These are phyloP conservation scores for Neurospora sp. DNA, from an alignment of 2,329 filamentous ascomycete species.

Conservation along the genomic window DNA sequence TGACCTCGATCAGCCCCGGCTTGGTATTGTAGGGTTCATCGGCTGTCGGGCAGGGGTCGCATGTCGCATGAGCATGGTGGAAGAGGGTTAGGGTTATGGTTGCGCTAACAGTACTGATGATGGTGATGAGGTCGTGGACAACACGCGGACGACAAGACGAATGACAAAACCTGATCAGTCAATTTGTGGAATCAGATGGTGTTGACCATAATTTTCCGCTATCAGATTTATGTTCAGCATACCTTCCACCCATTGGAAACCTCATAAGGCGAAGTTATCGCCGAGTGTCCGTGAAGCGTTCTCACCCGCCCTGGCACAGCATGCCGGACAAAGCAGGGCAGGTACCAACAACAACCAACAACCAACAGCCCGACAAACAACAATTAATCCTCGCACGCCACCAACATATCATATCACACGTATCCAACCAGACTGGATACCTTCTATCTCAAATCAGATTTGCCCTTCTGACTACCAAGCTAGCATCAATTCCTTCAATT, in stretches of 20 bases:
- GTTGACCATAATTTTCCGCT: rapidly evolving
- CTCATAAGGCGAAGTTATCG: not conserved
- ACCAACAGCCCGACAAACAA: not conserved
- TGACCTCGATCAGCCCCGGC: not conserved
- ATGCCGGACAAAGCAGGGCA: not conserved
- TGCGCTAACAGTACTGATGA: not conserved
- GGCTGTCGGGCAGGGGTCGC: not conserved
- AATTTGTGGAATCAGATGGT: not conserved
- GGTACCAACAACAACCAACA: not conserved
- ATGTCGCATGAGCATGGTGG: not conserved
- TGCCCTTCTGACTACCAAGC: no score
- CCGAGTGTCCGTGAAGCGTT: not conserved
- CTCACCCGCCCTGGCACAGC: not conserved
- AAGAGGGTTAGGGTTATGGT: not conserved
- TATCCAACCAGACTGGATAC: not conserved
- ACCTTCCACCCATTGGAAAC: rapidly evolving
- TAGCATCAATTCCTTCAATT: no score
- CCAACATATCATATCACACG: not conserved
- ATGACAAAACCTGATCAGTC: not conserved
- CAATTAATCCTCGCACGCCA: not conserved
- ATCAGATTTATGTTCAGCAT: not conserved
- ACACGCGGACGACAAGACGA: not conserved
- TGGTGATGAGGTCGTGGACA: not conserved
- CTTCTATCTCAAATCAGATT: no score
- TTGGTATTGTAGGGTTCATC: not conserved